Evolutionary conservation across 495 filamentous ascomycete species (phyloP).

Genomic region (Penicillium chermesinum): DNA sequence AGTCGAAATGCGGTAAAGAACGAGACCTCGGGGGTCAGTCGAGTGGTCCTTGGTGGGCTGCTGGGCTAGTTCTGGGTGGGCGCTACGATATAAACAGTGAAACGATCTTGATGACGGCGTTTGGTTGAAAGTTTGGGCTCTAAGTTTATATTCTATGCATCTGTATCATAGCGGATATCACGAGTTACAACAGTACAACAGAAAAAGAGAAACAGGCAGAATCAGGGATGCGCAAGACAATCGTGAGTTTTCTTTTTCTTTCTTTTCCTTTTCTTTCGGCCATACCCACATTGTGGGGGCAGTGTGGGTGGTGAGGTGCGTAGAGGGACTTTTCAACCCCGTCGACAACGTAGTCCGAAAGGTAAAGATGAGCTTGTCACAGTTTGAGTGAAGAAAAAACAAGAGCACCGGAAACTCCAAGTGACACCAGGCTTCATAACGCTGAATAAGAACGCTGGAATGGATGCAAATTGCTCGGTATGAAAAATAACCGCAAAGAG

Average conservation of each 20-base stretch:
- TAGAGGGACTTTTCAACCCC: no score
- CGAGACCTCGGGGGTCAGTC: conserved; percentile 78
- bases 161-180: not conserved
- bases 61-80: conserved; percentile 48
- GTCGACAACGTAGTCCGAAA: no score
- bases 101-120: conserved; percentile 7
- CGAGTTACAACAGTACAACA: not conserved
- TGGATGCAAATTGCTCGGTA: conserved; percentile 36
- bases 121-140: not conserved
- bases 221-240: no score
- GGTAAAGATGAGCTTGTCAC: no score
- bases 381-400: no score
- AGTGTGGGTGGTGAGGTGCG: no score
- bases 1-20: conserved; percentile 67
- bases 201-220: not conserved
- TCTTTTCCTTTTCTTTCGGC: no score
- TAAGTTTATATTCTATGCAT: not conserved
- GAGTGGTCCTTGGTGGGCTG: conserved; percentile 83
- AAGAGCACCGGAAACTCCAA: conserved; percentile 25
- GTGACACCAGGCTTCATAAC: conserved; percentile 26
- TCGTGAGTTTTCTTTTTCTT: no score
- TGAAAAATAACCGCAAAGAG: conserved; percentile 9
- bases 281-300: no score
- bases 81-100: not conserved
- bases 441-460: conserved; percentile 30